phyloP scores from a whole-genome alignment of 345 rosid genomes.

The Eucalyptus marginata region DNA sequence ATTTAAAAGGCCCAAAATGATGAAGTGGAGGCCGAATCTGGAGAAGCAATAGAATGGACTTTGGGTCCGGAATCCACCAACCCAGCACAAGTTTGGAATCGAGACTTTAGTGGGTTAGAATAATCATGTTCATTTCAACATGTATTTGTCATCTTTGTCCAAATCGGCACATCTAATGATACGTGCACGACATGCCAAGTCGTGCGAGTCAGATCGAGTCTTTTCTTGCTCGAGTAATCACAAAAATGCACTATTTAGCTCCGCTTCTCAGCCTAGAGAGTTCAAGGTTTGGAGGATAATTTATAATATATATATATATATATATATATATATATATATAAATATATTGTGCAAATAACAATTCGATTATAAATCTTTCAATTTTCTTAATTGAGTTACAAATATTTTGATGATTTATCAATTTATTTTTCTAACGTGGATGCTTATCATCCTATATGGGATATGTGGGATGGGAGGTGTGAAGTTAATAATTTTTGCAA shows the following conservation, averaged over 20 bases:
- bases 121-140: neutral
- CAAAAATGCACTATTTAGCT: neutral
- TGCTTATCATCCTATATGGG: no score
- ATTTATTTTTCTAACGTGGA: no score
- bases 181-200: neutral
- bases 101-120: neutral
- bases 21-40: neutral
- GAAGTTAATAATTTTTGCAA: no score
- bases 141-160: neutral
- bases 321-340: no score
- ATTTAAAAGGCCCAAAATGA: neutral
- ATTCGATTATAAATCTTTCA: no score
- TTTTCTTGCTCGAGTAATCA: neutral
- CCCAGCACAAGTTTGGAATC: neutral
- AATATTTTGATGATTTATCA: no score
- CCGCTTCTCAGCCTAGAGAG: neutral
- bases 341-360: no score
- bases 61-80: neutral
- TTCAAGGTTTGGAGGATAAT: neutral
- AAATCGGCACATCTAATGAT: neutral
- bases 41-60: neutral
- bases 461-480: accelerated
- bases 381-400: no score
- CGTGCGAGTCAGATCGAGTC: neutral
- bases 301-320: no score